Evolutionary conservation across 1,139 yeast genomes (phyloP).

Genomic region (Hyphopichia wangnamkhiaoensis): DNA sequence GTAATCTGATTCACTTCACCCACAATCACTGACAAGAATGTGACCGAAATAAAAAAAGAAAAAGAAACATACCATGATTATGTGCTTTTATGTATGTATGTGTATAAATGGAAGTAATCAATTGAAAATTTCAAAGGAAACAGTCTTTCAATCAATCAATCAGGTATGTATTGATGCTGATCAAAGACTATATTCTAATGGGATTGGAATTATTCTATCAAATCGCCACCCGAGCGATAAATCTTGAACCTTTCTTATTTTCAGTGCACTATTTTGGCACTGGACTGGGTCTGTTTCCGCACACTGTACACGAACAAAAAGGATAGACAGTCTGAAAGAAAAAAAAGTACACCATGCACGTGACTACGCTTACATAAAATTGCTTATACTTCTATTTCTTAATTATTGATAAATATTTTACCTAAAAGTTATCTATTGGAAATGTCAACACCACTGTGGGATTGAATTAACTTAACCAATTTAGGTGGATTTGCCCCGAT

Average conservation of each 20-base stretch:
- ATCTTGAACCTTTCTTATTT: background rate
- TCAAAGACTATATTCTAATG: too few relatives aligned
- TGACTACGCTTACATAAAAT: background rate
- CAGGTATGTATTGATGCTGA: too few relatives aligned
- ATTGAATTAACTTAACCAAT: conserved; percentile 23
- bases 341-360: conserved; percentile 1
- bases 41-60: background rate
- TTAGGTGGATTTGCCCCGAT: conserved; percentile 37
- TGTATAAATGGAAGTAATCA: too few relatives aligned
- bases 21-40: background rate
- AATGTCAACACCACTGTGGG: conserved; percentile 25
- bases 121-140: too few relatives aligned
- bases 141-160: too few relatives aligned
- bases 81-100: background rate
- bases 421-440: background rate
- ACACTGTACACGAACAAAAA: background rate
- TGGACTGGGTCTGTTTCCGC: too few relatives aligned
- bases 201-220: too few relatives aligned
- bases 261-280: too few relatives aligned
- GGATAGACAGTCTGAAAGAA: background rate
- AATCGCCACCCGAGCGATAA: conserved; percentile 4
- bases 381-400: background rate
- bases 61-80: too few relatives aligned
- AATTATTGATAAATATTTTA: background rate
- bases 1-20: too few relatives aligned